Evolutionary conservation across 805 yeast genomes (phyloP), one percentile per base, ranked within the genome.

Genomic region (Scheffersomyces coipomensis): DNA sequence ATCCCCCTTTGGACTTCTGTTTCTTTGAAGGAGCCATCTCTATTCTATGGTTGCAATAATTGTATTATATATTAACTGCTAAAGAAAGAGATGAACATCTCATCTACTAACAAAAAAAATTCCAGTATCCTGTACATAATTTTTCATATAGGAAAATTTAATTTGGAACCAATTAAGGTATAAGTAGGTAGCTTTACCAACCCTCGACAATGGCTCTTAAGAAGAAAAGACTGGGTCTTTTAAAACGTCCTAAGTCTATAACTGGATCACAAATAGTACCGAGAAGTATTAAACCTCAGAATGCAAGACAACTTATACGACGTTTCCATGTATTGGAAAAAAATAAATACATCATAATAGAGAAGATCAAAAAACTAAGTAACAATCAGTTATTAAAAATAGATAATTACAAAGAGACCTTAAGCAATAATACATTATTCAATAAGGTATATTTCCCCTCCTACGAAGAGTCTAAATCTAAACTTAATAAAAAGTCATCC

Each of bases 261-360:
- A 64, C 73, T 1, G 56, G 61, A 2, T 44, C 44, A 24, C 33
- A 31, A 12, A 47, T 37, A 37, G 55, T 58, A 7, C 80, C 83
- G 2, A 69, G 53, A 29, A 49, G 68, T 6, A 69, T 83, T 39
- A 88, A 83, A 58, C 95, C 88, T 3, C 72, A 75, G 32, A 70
- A 79, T 50, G 84, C 96, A 0, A 68, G 96, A 34, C 81, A 77
- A 51, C 70, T 90, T 16, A 90, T 90, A 19, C 73, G 96, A 39
- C 61, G 88, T 29, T 88, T 79, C 47, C 97, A 89, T 58, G 74
- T 79, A 2, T 66, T 90, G 12, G 71, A 83, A 40, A 86, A 83
- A 48, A 73, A 77, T 44, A 72, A 74, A 45, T 59, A 68, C 15
- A 45, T 64, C 2, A 60, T 83, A 2, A 48, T 76, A 34, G 39